Conservation (phyloP, 2,329 filamentous ascomycete genomes). For the Pseudodiploospora longispora region DNA sequence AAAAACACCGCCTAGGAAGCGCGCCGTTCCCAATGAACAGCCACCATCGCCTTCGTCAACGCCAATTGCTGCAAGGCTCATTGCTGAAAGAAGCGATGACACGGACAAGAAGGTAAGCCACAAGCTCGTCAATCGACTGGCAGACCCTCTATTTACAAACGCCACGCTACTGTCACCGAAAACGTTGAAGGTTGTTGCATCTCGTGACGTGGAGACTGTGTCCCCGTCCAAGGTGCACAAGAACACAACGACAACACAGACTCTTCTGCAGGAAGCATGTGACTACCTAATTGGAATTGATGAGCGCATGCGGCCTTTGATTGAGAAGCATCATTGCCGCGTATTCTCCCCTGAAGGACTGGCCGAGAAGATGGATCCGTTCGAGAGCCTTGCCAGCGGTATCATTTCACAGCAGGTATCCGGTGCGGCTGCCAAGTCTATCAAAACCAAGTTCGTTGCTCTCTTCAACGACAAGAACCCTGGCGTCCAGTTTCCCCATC, state of each 20-base stretch:
- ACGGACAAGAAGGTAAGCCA: constrained; percentile 35
- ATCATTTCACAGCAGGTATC: constrained; percentile 98
- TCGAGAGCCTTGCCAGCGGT: constrained; percentile 70
- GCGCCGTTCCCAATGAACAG: constrained; percentile 13
- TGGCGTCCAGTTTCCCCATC: constrained; percentile 58
- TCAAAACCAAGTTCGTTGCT: constrained; percentile 74
- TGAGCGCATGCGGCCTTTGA: constrained; percentile 59
- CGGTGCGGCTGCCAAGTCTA: constrained; percentile 80
- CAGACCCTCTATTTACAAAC: constrained; percentile 57
- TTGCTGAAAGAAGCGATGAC: constrained; percentile 22
- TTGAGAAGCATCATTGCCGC: constrained; percentile 67
- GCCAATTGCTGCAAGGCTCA: constrained; percentile 34
- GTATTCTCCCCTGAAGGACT: constrained; percentile 76
- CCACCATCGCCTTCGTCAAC: constrained; percentile 39
- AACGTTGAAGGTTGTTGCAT: constrained; percentile 54
- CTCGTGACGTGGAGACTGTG: constrained; percentile 34
- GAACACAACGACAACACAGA: constrained; percentile 52
- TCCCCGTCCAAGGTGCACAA: constrained; percentile 36
- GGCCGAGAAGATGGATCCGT: constrained; percentile 82
- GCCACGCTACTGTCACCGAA: constrained; percentile 64
- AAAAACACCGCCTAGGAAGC: constrained; percentile 25
- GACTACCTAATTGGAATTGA: constrained; percentile 68
- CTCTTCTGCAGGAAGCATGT: constrained; percentile 66
- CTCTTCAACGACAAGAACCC: constrained; percentile 50
- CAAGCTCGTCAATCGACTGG: constrained; percentile 44